Percentiles rank a stretch among this genome's conserved stretches.
phyloP scores from a whole-genome alignment of 148 eudicot species.

The Nepenthes gracilis region DNA sequence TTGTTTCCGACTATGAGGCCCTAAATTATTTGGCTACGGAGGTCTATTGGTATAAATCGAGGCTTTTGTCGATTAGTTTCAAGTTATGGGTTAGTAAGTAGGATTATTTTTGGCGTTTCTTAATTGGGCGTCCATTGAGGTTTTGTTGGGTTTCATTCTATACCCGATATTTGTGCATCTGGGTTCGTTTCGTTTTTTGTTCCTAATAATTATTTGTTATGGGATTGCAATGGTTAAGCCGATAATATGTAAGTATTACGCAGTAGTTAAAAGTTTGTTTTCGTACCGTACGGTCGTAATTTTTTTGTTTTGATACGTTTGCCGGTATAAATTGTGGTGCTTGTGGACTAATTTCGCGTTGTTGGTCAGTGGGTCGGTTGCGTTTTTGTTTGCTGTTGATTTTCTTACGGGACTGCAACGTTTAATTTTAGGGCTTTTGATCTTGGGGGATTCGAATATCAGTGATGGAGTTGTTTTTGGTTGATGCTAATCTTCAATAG shows the following conservation, averaged over 20 bases:
- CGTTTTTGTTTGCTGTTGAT: background rate
- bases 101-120: background rate
- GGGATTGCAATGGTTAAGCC: no score
- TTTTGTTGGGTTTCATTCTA: no score
- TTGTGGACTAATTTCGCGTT: background rate
- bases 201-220: no score
- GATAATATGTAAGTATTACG: background rate
- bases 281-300: background rate
- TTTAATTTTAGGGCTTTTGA: background rate
- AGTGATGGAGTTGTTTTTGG: no score
- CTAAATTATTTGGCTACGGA: background rate
- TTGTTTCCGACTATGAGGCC: background rate
- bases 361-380: slow-evolving; percentile 1
- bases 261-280: background rate
- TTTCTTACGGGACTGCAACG: background rate
- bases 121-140: no score
- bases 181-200: no score
- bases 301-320: background rate
- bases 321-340: background rate
- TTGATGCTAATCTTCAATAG: no score
- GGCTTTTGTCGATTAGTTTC: background rate
- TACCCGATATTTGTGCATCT: no score
- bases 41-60: background rate
- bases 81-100: slow-evolving; percentile 1
- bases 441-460: background rate